Evolutionary conservation across 192 early-diverging fungal genomes (phyloP).

Genomic region (Backusella psychrophila): DNA sequence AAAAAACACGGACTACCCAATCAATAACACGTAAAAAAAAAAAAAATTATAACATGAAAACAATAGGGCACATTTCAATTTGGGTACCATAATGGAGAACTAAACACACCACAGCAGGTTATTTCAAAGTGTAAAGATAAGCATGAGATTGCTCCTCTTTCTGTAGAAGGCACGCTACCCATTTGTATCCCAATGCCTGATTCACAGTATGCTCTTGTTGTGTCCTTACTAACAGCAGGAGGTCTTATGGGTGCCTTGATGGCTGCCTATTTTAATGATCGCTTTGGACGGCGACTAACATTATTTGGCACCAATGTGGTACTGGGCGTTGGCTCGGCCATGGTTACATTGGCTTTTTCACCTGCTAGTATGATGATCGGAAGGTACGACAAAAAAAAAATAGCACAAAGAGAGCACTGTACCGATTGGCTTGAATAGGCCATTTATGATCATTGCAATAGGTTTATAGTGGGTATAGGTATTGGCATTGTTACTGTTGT

Average conservation of each 20-base stretch:
- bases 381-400: slow-evolving; percentile 24
- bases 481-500: slow-evolving; percentile 74
- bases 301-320: slow-evolving; percentile 68
- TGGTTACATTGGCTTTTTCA: slow-evolving; percentile 57
- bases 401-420: no score
- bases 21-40: neutral
- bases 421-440: no score
- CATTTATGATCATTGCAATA: no score
- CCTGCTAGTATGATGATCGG: slow-evolving; percentile 53
- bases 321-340: slow-evolving; percentile 57
- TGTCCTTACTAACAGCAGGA: slow-evolving; percentile 63
- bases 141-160: neutral
- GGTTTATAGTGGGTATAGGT: slow-evolving; percentile 71
- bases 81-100: slow-evolving; percentile 59
- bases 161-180: slow-evolving; percentile 37
- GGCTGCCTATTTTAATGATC: slow-evolving; percentile 58
- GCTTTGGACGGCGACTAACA: slow-evolving; percentile 65
- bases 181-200: slow-evolving; percentile 70
- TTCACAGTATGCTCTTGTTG: slow-evolving; percentile 55
- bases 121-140: slow-evolving; percentile 44
- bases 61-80: slow-evolving; percentile 51
- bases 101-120: slow-evolving; percentile 53
- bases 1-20: neutral
- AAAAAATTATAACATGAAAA: neutral
- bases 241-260: slow-evolving; percentile 76